Evolutionary conservation across 164 flowering plant genomes (phyloP), one percentile per base, ranked within the genome.

Genomic region (Vitis rupestris): DNA sequence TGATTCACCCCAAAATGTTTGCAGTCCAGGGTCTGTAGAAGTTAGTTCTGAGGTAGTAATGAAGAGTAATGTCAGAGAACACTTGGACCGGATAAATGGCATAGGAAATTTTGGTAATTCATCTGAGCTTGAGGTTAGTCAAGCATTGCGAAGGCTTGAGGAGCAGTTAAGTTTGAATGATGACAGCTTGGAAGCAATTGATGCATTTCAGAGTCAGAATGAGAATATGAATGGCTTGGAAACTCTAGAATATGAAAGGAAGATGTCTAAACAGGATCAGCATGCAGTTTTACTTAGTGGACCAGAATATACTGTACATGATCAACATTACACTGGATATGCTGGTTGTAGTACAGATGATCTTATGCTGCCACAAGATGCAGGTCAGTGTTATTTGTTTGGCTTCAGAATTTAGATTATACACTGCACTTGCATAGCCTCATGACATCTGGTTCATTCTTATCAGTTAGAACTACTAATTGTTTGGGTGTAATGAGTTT

Each of bases 81-180:
- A 61, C 52, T 66, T 67, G 59, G 73, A 72, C 52, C 51, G 11
- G n/a, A 17, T 69, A 52, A 71, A 66, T 44, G 70, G 50, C 70
- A 67, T 72, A 50, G 79, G 60, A 29, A 79, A 73, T 50, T 56
- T 67, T 30, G 63, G 67, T 66, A 77, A 67, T 76, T 73, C 84
- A 15, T 56, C 84, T 14, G 80, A 73, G 4, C 55, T 70, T 60
- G 85, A 89, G 56, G 84, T 87, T 65, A 79, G 61, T 74, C 86
- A 87, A 61, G 94, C 86, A 69, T 62, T 93, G 71, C 74, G 84
- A 61, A 80, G 76, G 83, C 80, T 95, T 68, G 85, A 88, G 78
- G 88, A 84, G 79, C 97, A 93, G 79, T 80, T 95, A 72, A 93
- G 99, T 78, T 80, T 93, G 75, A 80, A 86, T 62, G 88, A 93